Conservation (phyloP, 139 green algal genomes). For the Chloropicon primus region DNA sequence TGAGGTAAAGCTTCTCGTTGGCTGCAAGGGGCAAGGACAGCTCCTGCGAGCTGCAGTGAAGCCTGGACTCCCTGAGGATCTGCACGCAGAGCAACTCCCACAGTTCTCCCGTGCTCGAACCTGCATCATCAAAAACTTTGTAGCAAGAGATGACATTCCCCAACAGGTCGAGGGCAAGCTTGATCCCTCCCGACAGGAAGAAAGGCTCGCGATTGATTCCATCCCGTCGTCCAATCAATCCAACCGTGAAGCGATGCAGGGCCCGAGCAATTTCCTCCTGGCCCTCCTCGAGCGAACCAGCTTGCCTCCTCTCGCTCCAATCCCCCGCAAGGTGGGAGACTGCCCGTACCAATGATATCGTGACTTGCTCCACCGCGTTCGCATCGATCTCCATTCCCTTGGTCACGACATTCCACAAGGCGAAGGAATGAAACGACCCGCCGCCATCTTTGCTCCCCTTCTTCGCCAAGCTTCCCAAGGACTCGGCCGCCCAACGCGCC, state of each 20-base stretch:
- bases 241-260: not conserved
- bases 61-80: not conserved
- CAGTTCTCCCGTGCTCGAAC: not conserved
- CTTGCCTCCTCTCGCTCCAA: not conserved
- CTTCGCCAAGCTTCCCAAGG: not conserved
- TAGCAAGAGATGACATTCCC: not conserved
- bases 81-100: not conserved
- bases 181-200: not conserved
- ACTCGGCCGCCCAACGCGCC: not conserved
- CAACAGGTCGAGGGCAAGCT: not conserved
- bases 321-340: not conserved
- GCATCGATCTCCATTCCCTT: not conserved
- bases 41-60: not conserved
- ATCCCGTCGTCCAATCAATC: not conserved
- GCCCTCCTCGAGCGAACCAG: not conserved
- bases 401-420: not conserved
- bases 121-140: not conserved
- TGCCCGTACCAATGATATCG: not conserved
- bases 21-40: not conserved
- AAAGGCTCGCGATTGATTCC: not conserved
- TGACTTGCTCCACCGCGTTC: not conserved
- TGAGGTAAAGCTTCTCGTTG: not conserved
- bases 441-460: not conserved
- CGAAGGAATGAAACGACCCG: not conserved
- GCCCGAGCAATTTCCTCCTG: not conserved